Percentiles rank a stretch among this genome's conserved stretches.
Conservation (phyloP, 23 red algal genomes). For the Cyanidiococcus yangmingshanensis region DNA sequence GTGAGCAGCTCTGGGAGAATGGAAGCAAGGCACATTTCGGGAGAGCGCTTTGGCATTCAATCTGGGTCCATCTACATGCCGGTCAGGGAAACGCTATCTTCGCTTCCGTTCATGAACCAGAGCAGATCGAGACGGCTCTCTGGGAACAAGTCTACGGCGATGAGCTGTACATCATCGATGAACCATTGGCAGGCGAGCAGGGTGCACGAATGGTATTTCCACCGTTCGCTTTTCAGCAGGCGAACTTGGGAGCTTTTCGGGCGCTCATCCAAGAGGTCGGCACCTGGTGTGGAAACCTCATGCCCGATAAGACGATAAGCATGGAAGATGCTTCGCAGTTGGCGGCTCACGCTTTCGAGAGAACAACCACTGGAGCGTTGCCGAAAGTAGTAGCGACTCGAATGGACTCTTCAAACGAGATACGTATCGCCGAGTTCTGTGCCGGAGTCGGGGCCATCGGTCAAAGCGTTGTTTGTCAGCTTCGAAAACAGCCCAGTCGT, state of each 20-base stretch:
- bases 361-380: neutral
- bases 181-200: slow-evolving; percentile 2
- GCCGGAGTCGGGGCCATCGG: slow-evolving; percentile 78
- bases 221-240: slow-evolving; percentile 27
- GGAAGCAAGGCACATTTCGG: neutral
- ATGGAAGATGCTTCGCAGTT: neutral
- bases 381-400: neutral
- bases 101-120: neutral
- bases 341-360: no score
- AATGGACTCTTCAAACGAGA: neutral
- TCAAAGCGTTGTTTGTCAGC: slow-evolving; percentile 23
- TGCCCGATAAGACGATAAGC: neutral
- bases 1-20: neutral
- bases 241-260: slow-evolving; percentile 7
- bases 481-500: neutral
- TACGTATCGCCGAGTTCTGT: slow-evolving; percentile 43
- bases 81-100: slow-evolving; percentile 22
- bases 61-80: slow-evolving; percentile 25
- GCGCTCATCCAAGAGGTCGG: neutral
- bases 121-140: neutral
- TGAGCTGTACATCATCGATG: neutral
- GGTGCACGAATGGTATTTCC: slow-evolving; percentile 22
- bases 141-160: slow-evolving; percentile 23
- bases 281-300: neutral
- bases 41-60: slow-evolving; percentile 8